Percentiles rank a stretch among this genome's conserved stretches.
phyloP scores from a whole-genome alignment of 1,284 basidiomycete species.

The Cerrena zonata region DNA sequence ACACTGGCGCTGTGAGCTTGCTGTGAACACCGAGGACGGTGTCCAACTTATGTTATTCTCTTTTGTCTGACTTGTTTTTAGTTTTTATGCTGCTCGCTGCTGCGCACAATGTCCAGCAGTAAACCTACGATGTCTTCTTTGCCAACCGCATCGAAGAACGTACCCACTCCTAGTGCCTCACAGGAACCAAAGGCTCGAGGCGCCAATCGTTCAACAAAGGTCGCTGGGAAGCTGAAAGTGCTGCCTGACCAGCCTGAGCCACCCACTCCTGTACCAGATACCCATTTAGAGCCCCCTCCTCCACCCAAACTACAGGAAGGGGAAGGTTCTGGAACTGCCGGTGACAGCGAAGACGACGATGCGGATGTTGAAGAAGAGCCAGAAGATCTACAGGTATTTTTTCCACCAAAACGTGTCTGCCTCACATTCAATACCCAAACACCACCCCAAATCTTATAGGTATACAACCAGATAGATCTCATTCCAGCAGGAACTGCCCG shows the following conservation, averaged over 20 bases:
- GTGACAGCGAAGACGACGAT: conserved; percentile 72
- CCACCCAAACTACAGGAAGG: conserved; percentile 27
- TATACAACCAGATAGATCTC: conserved; percentile 83
- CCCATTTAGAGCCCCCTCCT: conserved; percentile 24
- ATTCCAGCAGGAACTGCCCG: conserved; percentile 93
- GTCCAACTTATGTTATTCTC: not conserved
- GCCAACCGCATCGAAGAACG: conserved; percentile 9
- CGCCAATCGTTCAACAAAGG: conserved; percentile 82
- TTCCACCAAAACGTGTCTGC: too few species aligned
- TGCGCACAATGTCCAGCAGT: not conserved
- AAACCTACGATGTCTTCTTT: not conserved
- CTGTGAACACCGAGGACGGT: too few species aligned
- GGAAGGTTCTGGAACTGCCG: conserved; percentile 47
- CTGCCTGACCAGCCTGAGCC: conserved; percentile 85
- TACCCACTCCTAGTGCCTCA: conserved; percentile 6
- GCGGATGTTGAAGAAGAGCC: conserved; percentile 67
- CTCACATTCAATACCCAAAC: conserved; percentile 1
- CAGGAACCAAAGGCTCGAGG: conserved; percentile 54
- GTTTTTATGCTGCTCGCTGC: too few species aligned
- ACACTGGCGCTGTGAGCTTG: too few species aligned
- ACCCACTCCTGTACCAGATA: conserved; percentile 25
- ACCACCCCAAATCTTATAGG: conserved; percentile 48
- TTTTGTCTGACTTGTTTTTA: not conserved
- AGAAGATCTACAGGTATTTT: conserved; percentile 59
- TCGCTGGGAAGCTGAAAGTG: conserved; percentile 84